Base-by-base conservation (phyloP, 164 flowering plant genomes). In the Brasenia schreberi region DNA sequence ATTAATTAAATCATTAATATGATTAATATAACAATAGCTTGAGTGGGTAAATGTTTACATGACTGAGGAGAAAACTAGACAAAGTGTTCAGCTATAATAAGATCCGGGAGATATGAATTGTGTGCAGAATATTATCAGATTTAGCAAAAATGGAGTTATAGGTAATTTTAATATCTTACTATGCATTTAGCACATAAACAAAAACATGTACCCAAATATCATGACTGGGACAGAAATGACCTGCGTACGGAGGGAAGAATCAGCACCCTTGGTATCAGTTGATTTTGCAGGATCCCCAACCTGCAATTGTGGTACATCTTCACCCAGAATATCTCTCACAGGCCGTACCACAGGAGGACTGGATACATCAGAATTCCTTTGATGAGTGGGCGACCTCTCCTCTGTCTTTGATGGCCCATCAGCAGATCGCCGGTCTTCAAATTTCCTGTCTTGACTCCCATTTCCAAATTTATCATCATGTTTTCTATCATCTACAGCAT, bases 381-480 rank as follows among this genome's bases (percentile, higher is more conserved):
- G 82, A 71, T 62, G 74, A 61, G 82, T 90, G 65, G 97, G 97
- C 61, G 97, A 95, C 63, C 78, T 81, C 67, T 77, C 82, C 65
- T 76, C 97, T 58, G 74, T 64, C 75, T 70, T 83, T 6, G 85
- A 74, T 66, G 81, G 86, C 62, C 84, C 92, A 74, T 87, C 91
- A 68, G 85, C 76, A 71, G 66, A 69, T 70, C 77, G 76, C 59
- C 73, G 80, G 53, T 84, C 87, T 69, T 87, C 97, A 69, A 67
- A 64, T 75, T 68, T 87, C 74, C 82, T 82, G n/a, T 62, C 62
- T 53, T 66, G 69, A 39, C 23, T 67, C 42, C 86, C 87, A 81
- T 89, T 87, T 62, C 88, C 84, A 83, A 87, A 89, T 76, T 92
- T 88, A 79, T 94, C 97, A 17, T 89, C 99, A 52, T 94, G 85